These are phyloP conservation scores for Xylariaceae sp. DNA, from an alignment of 2,329 filamentous ascomycete species.

Conservation along the genomic window DNA sequence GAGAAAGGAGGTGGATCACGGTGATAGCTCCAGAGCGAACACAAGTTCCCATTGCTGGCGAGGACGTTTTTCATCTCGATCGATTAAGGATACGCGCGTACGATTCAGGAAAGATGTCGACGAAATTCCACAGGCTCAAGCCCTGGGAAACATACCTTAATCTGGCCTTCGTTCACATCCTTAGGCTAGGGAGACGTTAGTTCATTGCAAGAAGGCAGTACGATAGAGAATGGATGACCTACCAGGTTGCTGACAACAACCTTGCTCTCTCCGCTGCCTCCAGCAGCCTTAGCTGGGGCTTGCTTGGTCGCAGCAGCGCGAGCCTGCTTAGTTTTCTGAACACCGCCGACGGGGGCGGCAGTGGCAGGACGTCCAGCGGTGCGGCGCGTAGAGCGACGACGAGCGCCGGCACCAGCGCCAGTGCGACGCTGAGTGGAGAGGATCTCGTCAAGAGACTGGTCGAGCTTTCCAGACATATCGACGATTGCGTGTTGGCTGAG, in stretches of 20 bases:
- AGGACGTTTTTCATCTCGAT: constrained; percentile 23
- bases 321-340: constrained; percentile 70
- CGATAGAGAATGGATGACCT: constrained; percentile 35
- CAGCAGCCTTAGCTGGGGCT: constrained; percentile 59
- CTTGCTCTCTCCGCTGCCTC: constrained; percentile 74
- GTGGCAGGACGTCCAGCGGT: constrained; percentile 50
- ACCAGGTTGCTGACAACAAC: constrained; percentile 99
- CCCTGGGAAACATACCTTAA: constrained; percentile 99
- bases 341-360: constrained; percentile 74
- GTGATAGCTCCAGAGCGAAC: constrained; percentile 14
- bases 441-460: constrained; percentile 96
- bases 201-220: constrained; percentile 6
- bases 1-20: constrained; percentile 37
- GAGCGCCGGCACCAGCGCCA: constrained; percentile 48
- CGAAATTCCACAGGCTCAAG: constrained; percentile 65
- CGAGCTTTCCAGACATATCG: constrained; percentile 90
- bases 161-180: constrained; percentile 94
- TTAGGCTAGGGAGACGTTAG: constrained; percentile 60
- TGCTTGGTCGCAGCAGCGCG: constrained; percentile 58
- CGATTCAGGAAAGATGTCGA: constrained; percentile 52
- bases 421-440: constrained; percentile 69
- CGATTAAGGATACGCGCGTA: constrained; percentile 26
- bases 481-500: constrained; percentile 27
- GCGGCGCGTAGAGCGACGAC: constrained; percentile 47
- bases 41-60: constrained; percentile 12